These are phyloP conservation scores for Trypanosoma cruzi DNA, from an alignment of 208 protist genomes.

Conservation along the genomic window DNA sequence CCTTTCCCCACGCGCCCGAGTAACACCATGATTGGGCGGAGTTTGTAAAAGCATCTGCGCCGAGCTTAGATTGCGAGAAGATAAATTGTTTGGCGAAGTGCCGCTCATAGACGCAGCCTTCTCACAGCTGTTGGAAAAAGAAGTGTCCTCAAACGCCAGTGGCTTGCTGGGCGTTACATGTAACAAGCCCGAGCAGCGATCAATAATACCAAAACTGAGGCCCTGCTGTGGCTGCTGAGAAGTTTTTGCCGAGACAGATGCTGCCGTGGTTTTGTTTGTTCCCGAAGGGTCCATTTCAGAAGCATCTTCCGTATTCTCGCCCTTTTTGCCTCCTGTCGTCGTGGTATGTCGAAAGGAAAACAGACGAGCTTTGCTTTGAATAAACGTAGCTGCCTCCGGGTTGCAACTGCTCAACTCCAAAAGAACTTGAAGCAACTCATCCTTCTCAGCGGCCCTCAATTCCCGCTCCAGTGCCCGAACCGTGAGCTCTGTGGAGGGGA, in stretches of 20 bases:
- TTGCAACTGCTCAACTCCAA: slow-evolving; percentile 71
- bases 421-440: slow-evolving; percentile 72
- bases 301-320: not conserved
- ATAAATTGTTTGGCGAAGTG: not conserved
- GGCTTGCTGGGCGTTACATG: slow-evolving; percentile 16
- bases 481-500: slow-evolving; percentile 6
- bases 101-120: not conserved
- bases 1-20: not conserved
- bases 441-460: slow-evolving; percentile 49
- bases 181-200: not conserved
- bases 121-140: not conserved
- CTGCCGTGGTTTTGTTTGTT: not conserved
- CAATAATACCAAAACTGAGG: slow-evolving; percentile 4
- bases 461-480: slow-evolving; percentile 53
- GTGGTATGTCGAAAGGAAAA: slow-evolving; percentile 46
- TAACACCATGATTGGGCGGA: slow-evolving; percentile 1
- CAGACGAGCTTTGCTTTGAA: slow-evolving; percentile 67
- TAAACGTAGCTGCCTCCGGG: slow-evolving; percentile 60
- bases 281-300: not conserved
- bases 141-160: slow-evolving; percentile 15
- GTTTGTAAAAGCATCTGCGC: not conserved
- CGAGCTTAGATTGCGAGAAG: not conserved
- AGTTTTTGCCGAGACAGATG: not conserved
- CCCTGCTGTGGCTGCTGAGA: not conserved
- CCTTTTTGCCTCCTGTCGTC: slow-evolving; percentile 15